Percentiles rank a stretch among this genome's conserved stretches.
Conservation (phyloP, 345 rosid species). For the Psidium guajava region DNA sequence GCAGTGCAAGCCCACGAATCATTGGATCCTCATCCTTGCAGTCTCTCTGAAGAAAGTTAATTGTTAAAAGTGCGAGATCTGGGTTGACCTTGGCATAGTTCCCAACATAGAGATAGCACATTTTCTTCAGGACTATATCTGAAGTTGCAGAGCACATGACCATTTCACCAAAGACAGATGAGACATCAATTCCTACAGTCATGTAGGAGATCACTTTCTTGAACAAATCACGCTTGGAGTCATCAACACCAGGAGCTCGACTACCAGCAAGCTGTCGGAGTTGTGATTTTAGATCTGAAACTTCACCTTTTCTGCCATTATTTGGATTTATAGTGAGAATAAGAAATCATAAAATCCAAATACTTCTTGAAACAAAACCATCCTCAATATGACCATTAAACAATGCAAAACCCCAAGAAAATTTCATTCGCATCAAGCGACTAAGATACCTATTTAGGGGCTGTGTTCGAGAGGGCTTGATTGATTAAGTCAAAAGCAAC, state of each 20-base stretch:
- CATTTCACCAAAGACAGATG: slow-evolving; percentile 94
- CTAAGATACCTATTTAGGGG: neutral
- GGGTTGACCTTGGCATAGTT: slow-evolving; percentile 96
- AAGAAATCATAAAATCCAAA: neutral
- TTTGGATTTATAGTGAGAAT: neutral
- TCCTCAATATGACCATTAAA: neutral
- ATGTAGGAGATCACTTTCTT: slow-evolving; percentile 92
- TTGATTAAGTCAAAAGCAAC: neutral
- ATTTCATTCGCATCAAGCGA: neutral
- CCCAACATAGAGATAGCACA: slow-evolving; percentile 95
- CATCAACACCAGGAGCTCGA: slow-evolving; percentile 87
- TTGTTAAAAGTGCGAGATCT: slow-evolving; percentile 82
- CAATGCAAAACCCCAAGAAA: neutral
- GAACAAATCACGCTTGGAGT: slow-evolving; percentile 88
- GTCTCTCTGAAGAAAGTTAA: slow-evolving; percentile 94
- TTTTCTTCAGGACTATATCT: slow-evolving; percentile 96
- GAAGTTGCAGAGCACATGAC: slow-evolving; percentile 98
- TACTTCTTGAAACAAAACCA: neutral
- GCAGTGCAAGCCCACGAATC: slow-evolving; percentile 90
- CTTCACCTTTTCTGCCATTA: slow-evolving; percentile 77
- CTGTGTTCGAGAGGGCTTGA: neutral
- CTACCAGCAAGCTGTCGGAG: slow-evolving; percentile 98
- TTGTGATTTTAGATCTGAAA: slow-evolving; percentile 81
- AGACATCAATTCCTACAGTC: slow-evolving; percentile 93
- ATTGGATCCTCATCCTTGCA: slow-evolving; percentile 94